Base-by-base conservation (phyloP, 2,329 filamentous ascomycete species). In the Ophiostoma sp. region DNA sequence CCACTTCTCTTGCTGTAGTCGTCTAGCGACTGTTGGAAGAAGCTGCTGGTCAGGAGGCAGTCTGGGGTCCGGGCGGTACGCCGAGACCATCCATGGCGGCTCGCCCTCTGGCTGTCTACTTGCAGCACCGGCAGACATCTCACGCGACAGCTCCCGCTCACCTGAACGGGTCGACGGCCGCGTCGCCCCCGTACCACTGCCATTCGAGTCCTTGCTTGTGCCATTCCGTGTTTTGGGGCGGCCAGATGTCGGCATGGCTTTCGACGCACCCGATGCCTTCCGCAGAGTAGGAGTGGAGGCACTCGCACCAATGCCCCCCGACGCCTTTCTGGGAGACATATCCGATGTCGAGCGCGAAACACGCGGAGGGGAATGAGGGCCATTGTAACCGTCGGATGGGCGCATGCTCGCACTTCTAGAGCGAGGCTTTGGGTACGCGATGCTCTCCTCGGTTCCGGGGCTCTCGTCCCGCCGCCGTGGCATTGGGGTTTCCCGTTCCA, bases 31-130 rank as follows among this genome's bases (percentile, higher is more conserved):
- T 0, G 95, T 98, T 0, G 95, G 95, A 11, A 99, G 86, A 67
- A 99, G 88, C 76, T 99, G 95, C 77, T 99, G 91, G 71, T 99
- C 95, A 0, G 93, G 95, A 5, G 95, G 95, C 45, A 99, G 82
- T 70, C 93, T 89, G 42, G 95, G 95, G 76, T 99, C 95, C 0
- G 95, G 95, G 75, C 96, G 96, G 78, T 97, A 99, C 79, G 96
- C 92, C 36, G 90, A 91, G 63, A 95, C 86, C 79, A 98, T 86
- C 95, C 95, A 99, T 66, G 95, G 95, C 9, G 95, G 93, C 67
- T 98, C 94, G 27, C 95, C 95, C 81, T 98, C 95, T 0, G 93
- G 93, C 58, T 88, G 86, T 75, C 92, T 86, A 77, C 83, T 76
- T 74, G 83, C 77, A 75, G 77, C 74, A 76, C 73, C 71, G 3